Evolutionary conservation across 2,329 filamentous ascomycete genomes (phyloP), one percentile per base, ranked within the genome.

Genomic region (Stachybotrys elegans): DNA sequence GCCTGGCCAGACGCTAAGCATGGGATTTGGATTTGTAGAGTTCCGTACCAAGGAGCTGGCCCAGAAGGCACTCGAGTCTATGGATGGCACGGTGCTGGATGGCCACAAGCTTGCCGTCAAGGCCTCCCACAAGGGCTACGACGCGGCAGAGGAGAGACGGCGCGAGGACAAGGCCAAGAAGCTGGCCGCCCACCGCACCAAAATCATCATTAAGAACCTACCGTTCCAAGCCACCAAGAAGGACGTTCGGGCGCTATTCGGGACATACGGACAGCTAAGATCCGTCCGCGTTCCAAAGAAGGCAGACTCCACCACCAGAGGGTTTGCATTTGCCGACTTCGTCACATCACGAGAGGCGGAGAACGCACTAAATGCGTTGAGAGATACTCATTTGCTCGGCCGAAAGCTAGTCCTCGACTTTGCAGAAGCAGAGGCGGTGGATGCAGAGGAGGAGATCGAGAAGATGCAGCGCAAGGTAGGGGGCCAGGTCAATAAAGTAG

Each of bases 401-500:
- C 83, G 93, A 48, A 84, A 86, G 59, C 75, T 98, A 57, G 89
- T 97, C 44, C 76, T 98, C 49, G 88, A 96, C 62, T 97, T 90
- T 69, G 92, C 91, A 31, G 84, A 89, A 58, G 87, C 85, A 51
- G 93, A 97, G 57, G 79, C 88, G 31, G 76, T 93, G 53, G 91
- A 97, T 70, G 84, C 93, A 4, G 93, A 98, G 71, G 89, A 91
- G 67, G 91, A 97, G 70, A 93, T 98, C 61, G 84, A 87, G 63
- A 92, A 89, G 72, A 95, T 98, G 86, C 88, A 95, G 70, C 87
- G 88, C 76, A 98, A 96, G 77, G 86, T 94, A 60, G 88, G 88
- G 49, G 82, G 84, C 48, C 92, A 97, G 70, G 81, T 87, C 64
- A 88, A 94, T 71, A 93, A 91, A 70, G 86, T 97, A 59, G 87